A percentile compares a stretch with the other conserved stretches of the same genome.
phyloP scores from a whole-genome alignment of 805 yeast genomes.

The Ogataea methanolica region DNA sequence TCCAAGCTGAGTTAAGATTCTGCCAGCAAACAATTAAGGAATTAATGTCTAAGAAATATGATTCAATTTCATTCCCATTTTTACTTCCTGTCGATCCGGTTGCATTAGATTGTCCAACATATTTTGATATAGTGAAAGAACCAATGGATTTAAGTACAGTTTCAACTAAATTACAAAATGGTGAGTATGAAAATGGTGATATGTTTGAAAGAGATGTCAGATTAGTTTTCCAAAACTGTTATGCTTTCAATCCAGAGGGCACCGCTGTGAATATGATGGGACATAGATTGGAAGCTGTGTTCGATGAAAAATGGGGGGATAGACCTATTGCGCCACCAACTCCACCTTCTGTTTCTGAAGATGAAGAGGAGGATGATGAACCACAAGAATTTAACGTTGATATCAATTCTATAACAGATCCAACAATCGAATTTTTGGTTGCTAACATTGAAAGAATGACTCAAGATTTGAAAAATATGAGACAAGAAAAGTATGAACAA shows the following conservation, averaged over 20 bases:
- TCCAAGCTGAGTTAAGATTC: conserved; percentile 82
- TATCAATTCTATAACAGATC: conserved; percentile 68
- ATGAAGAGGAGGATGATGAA: conserved; percentile 32
- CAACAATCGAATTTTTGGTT: conserved; percentile 86
- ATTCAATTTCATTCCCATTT: conserved; percentile 83
- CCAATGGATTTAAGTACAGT: conserved; percentile 96
- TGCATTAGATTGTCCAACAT: conserved; percentile 87
- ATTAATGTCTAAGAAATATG: conserved; percentile 75
- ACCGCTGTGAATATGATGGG: conserved; percentile 96
- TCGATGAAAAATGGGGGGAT: conserved; percentile 84
- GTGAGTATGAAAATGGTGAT: conserved; percentile 84
- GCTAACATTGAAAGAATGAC: conserved; percentile 84
- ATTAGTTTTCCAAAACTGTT: conserved; percentile 84
- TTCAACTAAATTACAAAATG: conserved; percentile 72
- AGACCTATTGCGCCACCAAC: conserved; percentile 68
- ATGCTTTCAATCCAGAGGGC: conserved; percentile 92
- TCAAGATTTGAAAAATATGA: conserved; percentile 75
- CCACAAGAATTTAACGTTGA: conserved; percentile 49
- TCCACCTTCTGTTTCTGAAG: conserved; percentile 42
- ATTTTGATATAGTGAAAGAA: conserved; percentile 75
- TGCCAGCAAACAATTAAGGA: conserved; percentile 82
- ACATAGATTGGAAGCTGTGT: conserved; percentile 79
- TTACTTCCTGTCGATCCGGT: conserved; percentile 93
- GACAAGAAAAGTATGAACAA: conserved; percentile 68
- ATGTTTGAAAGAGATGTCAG: conserved; percentile 82